Percentiles rank a stretch among this genome's conserved stretches.
Conservation (phyloP, 768 basidiomycete species). For the Crassisporium funariophilum region DNA sequence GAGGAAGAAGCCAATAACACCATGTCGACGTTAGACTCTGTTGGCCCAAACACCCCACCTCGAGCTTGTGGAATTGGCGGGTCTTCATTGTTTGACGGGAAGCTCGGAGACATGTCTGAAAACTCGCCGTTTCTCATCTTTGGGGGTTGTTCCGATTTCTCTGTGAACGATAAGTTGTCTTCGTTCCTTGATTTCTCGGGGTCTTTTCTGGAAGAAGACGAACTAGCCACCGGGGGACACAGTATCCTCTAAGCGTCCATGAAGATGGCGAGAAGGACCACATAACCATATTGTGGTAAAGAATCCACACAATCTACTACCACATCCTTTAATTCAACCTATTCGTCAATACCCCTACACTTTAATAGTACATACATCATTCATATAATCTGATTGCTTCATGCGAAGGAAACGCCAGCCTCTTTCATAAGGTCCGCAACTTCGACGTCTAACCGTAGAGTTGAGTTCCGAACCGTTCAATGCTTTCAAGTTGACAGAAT, state of each 20-base stretch:
- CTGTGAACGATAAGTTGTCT: not conserved
- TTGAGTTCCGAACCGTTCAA: not conserved
- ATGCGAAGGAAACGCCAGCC: constrained; percentile 35
- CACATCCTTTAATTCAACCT: not conserved
- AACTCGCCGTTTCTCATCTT: not conserved
- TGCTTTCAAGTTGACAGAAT: constrained; percentile 17
- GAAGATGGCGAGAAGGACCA: not conserved
- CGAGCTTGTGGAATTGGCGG: not conserved
- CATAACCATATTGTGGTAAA: not conserved
- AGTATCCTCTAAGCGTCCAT: not conserved
- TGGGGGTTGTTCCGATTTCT: not conserved
- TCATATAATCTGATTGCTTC: not conserved
- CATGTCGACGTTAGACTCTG: constrained; percentile 19
- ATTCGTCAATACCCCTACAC: not conserved
- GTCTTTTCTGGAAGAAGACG: not conserved
- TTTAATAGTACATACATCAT: not conserved
- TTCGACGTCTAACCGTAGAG: constrained; percentile 42
- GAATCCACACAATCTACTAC: not conserved
- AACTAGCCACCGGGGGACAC: not conserved
- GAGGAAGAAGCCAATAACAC: constrained; percentile 15
- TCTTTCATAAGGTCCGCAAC: constrained; percentile 48
- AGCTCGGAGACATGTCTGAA: not conserved
- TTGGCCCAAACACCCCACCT: constrained; percentile 19
- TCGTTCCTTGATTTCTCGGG: constrained; percentile 5
- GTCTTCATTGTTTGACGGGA: not conserved